phyloP scores from a whole-genome alignment of 345 rosid species.

The Salix suchowensis region DNA sequence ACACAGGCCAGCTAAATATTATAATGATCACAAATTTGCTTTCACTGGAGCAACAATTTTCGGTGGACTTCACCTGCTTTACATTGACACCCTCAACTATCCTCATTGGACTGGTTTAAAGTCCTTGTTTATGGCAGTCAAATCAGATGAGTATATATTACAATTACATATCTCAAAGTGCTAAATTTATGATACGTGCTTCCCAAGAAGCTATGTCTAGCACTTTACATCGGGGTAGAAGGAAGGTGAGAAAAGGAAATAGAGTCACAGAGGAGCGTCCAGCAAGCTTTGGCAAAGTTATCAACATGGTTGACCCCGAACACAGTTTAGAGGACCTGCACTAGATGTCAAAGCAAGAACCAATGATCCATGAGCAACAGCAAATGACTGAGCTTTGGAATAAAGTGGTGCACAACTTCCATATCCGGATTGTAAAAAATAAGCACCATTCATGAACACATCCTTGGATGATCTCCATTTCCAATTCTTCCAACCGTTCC shows the following conservation, averaged over 20 bases:
- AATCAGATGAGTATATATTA: not conserved
- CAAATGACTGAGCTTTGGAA: constrained; percentile 5
- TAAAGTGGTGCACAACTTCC: constrained; percentile 20
- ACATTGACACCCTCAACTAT: not conserved
- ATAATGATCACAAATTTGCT: not conserved
- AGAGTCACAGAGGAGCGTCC: no score
- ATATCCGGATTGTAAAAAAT: constrained; percentile 26
- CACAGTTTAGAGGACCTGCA: constrained; percentile 19
- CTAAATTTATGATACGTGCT: not conserved
- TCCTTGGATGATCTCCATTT: constrained; percentile 26
- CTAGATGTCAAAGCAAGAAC: constrained; percentile 18
- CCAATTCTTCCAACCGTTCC: constrained; percentile 21
- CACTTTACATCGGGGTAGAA: not conserved
- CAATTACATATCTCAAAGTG: no score
- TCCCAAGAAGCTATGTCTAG: not conserved
- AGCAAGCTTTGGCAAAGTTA: no score
- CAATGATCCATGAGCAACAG: constrained; percentile 18
- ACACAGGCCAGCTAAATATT: no score
- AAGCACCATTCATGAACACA: constrained; percentile 22
- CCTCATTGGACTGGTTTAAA: not conserved
- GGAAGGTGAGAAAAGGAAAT: not conserved
- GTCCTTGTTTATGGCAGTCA: not conserved
- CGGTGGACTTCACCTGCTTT: not conserved
- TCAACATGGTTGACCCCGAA: constrained; percentile 8
- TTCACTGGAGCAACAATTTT: not conserved